These are phyloP conservation scores for Daldinia caldariorum DNA, from an alignment of 495 filamentous ascomycete genomes.

Conservation along the genomic window DNA sequence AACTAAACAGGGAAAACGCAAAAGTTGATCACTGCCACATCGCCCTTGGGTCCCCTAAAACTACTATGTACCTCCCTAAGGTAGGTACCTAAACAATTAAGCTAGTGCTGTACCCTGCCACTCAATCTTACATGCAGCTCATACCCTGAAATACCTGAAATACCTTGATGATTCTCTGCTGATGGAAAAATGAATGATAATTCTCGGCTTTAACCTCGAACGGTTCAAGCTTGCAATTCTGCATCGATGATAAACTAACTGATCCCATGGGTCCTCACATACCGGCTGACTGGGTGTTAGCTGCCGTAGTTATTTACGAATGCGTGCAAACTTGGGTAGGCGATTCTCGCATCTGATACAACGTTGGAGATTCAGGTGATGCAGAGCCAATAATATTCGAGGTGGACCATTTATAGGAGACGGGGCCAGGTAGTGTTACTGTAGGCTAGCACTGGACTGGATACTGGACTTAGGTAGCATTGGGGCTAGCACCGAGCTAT, in stretches of 20 bases:
- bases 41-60: constrained; percentile 7
- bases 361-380: constrained; percentile 28
- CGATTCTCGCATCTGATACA: constrained; percentile 18
- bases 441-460: no score
- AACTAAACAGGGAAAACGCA: constrained; percentile 20
- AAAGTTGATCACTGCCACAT: constrained; percentile 33
- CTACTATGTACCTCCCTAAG: not conserved
- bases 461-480: no score
- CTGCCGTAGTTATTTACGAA: constrained; percentile 5
- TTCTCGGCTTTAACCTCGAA: no score
- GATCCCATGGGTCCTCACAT: not conserved
- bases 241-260: not conserved
- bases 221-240: not conserved
- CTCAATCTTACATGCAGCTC: constrained; percentile 31
- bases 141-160: not conserved
- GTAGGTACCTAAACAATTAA: constrained; percentile 7
- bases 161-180: not conserved
- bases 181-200: not conserved
- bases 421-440: not conserved
- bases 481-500: constrained; percentile 2
- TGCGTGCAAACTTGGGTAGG: constrained; percentile 17
- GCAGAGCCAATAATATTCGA: constrained; percentile 24
- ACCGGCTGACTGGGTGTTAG: not conserved
- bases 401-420: constrained; percentile 22
- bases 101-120: constrained; percentile 17